Evolutionary conservation across 2,329 filamentous ascomycete species (phyloP), one percentile per base, ranked within the genome.

Genomic region (Lecanoromycetidae sp.): DNA sequence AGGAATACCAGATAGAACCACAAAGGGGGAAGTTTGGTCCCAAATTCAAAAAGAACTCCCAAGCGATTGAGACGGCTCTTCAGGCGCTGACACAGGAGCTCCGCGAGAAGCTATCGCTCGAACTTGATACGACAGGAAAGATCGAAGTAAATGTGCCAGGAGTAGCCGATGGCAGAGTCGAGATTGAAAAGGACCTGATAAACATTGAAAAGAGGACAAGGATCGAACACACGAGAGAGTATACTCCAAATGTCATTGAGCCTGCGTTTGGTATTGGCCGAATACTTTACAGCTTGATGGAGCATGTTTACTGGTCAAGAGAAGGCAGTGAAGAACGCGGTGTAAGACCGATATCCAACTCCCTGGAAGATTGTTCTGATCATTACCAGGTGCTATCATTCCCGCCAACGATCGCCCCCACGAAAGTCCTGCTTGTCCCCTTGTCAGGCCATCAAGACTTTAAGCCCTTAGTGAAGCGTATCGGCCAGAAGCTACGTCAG

Each of bases 11-110:
- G 58, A 73, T 91, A 34, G 84, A 91, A 35, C 71, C 95, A 27
- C 80, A 95, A 63, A 94, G 85, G 76, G 95, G 95, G 77, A 88
- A 88, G 69, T 93, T 95, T 58, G 91, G 91, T 22, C 90, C 90
- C 10, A 77, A 80, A 54, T 95, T 94, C 75, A 95, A 94, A 75
- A 94, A 93, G 70, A 85, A 95, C 56, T 84, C 82, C 61, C 93
- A 86, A 71, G 72, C 79, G 1, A 81, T 98, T 26, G 87, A 94
- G 69, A 72, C 79, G 13, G 87, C 84, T 26, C 71, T 98, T 44
- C 70, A 84, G 46, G 78, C 76, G 4, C 76, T 88, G 19, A 75
- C 80, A 1, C 88, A 98, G 66, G 82, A 87, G 40, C 69, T 91
- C 61, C 82, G 84, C 36, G 87, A 90, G 69, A 79, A 81, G 63